Percentiles rank a stretch among this genome's conserved stretches.
These are phyloP conservation scores for Solanum arcanum DNA, from an alignment of 257 asterid species.

Conservation along the genomic window DNA sequence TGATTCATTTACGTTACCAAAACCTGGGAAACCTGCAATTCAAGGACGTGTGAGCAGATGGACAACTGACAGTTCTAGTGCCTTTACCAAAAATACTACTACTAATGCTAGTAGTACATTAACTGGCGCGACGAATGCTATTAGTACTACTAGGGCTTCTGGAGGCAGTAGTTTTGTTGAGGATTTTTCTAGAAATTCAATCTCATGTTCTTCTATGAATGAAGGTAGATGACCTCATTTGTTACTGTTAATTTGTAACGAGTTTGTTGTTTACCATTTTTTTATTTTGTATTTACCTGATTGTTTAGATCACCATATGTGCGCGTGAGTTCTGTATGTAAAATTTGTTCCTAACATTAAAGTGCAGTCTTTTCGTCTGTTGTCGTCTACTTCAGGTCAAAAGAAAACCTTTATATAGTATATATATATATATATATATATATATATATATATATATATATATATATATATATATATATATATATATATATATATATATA, in stretches of 20 bases:
- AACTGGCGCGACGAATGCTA: slow-evolving; percentile 13
- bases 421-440: background rate
- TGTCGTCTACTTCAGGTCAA: too few relatives aligned
- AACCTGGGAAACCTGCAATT: slow-evolving; percentile 62
- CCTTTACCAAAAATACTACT: slow-evolving; percentile 36
- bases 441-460: background rate
- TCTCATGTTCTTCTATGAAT: slow-evolving; percentile 62
- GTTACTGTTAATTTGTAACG: background rate
- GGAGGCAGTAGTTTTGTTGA: slow-evolving; percentile 22
- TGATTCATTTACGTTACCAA: slow-evolving; percentile 53
- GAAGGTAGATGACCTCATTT: slow-evolving; percentile 47
- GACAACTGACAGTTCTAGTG: slow-evolving; percentile 37
- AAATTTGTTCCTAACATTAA: background rate
- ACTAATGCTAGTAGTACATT: slow-evolving; percentile 23
- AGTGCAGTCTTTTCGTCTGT: background rate
- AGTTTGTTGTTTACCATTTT: background rate
- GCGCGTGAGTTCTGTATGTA: background rate
- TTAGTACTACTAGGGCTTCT: slow-evolving; percentile 26
- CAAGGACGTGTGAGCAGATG: slow-evolving; percentile 59
- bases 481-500: too few relatives aligned
- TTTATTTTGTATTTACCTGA: background rate
- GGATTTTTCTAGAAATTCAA: slow-evolving; percentile 71
- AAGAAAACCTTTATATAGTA: too few relatives aligned
- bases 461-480: background rate
- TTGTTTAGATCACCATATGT: background rate